Percentiles rank a stretch among this genome's conserved stretches.
phyloP scores from a whole-genome alignment of 2,329 filamentous ascomycete species.

The Sphaerulina populicola region DNA sequence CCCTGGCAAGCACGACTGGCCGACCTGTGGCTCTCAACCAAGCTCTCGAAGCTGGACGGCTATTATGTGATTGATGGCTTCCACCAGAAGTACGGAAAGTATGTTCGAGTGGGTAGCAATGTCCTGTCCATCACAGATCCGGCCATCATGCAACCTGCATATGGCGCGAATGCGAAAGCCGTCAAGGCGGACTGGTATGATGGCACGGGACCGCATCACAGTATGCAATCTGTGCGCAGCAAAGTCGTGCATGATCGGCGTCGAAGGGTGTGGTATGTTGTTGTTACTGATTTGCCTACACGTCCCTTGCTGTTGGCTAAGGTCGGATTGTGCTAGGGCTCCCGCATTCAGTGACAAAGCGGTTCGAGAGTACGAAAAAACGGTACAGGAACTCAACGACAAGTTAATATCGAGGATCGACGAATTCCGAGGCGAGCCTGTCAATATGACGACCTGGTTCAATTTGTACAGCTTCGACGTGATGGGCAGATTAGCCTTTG shows the following conservation, averaged over 20 bases:
- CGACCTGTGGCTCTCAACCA: slow-evolving; percentile 27
- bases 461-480: slow-evolving; percentile 40
- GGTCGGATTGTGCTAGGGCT: slow-evolving; percentile 19
- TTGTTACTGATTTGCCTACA: too few relatives aligned
- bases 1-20: slow-evolving; percentile 32
- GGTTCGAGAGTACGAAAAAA: slow-evolving; percentile 37
- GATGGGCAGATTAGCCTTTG: slow-evolving; percentile 40
- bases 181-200: slow-evolving; percentile 40
- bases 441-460: slow-evolving; percentile 38
- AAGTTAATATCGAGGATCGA: slow-evolving; percentile 31
- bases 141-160: slow-evolving; percentile 34
- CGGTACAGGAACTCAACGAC: slow-evolving; percentile 33
- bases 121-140: slow-evolving; percentile 34
- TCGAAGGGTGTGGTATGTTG: slow-evolving; percentile 31
- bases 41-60: slow-evolving; percentile 23
- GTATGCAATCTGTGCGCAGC: slow-evolving; percentile 36
- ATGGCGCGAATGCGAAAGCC: slow-evolving; percentile 34
- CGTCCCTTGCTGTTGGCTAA: too few relatives aligned
- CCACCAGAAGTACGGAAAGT: slow-evolving; percentile 32
- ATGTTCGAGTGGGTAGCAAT: slow-evolving; percentile 33
- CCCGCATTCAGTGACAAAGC: slow-evolving; percentile 37
- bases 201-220: slow-evolving; percentile 27
- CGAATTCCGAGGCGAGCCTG: slow-evolving; percentile 19
- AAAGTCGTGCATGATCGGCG: slow-evolving; percentile 34
- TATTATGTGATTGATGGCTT: slow-evolving; percentile 26